A percentile compares a stretch with the other conserved stretches of the same genome.
phyloP scores from a whole-genome alignment of 1,284 basidiomycete genomes.

The Moniliophthora roreri region DNA sequence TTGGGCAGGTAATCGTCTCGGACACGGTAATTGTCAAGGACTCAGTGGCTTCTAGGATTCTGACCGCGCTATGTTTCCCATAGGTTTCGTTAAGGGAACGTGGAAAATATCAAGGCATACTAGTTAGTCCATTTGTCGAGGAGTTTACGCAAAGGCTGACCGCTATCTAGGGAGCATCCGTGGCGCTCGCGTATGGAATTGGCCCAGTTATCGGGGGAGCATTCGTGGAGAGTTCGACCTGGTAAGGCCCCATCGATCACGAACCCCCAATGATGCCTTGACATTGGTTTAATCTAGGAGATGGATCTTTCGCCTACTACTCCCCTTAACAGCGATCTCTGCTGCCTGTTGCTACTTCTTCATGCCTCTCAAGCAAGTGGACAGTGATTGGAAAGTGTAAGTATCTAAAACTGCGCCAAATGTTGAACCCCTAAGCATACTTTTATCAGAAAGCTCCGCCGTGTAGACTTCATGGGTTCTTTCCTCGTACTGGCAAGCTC shows the following conservation, averaged over 20 bases:
- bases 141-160: neutral
- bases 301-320: slow-evolving; percentile 21
- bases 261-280: neutral
- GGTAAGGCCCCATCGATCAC: slow-evolving; percentile 8
- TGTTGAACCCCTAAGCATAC: neutral
- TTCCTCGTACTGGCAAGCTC: slow-evolving; percentile 17
- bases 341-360: slow-evolving; percentile 19
- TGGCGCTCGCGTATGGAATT: slow-evolving; percentile 20
- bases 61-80: slow-evolving; percentile 12
- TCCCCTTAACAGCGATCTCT: slow-evolving; percentile 16
- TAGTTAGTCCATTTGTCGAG: neutral
- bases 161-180: slow-evolving; percentile 16
- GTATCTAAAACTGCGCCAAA: neutral
- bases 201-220: slow-evolving; percentile 22
- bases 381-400: slow-evolving; percentile 19
- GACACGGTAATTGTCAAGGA: neutral
- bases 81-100: slow-evolving; percentile 20
- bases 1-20: slow-evolving; percentile 15
- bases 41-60: neutral
- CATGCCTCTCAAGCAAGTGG: slow-evolving; percentile 21
- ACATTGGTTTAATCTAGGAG: slow-evolving; percentile 17
- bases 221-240: slow-evolving; percentile 19
- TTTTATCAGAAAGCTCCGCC: slow-evolving; percentile 15
- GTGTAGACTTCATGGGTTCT: slow-evolving; percentile 19
- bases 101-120: slow-evolving; percentile 10